Percentiles rank a stretch among this genome's conserved stretches.
Evolutionary conservation across 2,329 filamentous ascomycete species (phyloP).

Genomic region (Pestalotiopsis sp.): DNA sequence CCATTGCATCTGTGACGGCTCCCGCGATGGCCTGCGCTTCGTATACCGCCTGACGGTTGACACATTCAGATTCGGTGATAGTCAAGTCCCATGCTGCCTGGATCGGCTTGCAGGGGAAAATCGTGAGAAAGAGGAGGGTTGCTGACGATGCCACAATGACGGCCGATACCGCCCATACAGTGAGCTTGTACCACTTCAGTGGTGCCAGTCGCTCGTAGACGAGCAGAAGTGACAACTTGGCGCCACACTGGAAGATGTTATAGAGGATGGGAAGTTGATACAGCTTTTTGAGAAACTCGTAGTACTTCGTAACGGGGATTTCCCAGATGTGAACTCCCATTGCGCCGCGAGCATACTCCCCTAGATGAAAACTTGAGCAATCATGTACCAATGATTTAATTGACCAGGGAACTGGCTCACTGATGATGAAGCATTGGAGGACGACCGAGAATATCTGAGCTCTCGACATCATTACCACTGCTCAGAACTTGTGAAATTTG

Average conservation of each 20-base stretch:
- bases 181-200: not conserved
- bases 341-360: not conserved
- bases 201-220: not conserved
- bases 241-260: slow-evolving; percentile 14
- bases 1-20: not conserved
- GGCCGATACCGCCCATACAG: not conserved
- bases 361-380: too few species aligned
- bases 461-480: too few species aligned
- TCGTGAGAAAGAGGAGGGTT: not conserved
- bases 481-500: too few species aligned
- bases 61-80: not conserved
- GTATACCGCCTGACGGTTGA: slow-evolving; percentile 5
- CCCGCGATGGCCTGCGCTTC: slow-evolving; percentile 1
- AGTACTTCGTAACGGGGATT: slow-evolving; percentile 16
- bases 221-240: slow-evolving; percentile 4
- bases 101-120: slow-evolving; percentile 8
- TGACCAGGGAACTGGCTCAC: too few species aligned
- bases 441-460: too few species aligned
- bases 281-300: slow-evolving; percentile 16
- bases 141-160: not conserved
- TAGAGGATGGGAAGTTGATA: slow-evolving; percentile 22
- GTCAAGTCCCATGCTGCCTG: not conserved
- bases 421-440: too few species aligned
- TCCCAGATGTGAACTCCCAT: slow-evolving; percentile 15
- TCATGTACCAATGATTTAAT: too few species aligned